Evolutionary conservation across 192 early-diverging fungal species (phyloP).

Genomic region (Coemansia brasiliensis): DNA sequence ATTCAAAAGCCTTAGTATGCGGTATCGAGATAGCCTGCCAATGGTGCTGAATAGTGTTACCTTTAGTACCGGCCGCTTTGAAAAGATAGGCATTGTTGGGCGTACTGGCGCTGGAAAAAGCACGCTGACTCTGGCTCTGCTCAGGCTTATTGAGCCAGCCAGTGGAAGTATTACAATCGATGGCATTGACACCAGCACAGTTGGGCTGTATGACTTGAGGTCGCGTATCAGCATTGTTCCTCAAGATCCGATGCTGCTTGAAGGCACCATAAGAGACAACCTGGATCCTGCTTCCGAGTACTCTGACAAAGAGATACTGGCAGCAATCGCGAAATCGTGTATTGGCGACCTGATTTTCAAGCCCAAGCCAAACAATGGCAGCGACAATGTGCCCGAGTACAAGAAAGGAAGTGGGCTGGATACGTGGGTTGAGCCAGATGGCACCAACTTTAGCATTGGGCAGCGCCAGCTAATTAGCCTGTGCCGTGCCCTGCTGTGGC

Average conservation of each 20-base stretch:
- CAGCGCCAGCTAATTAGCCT: constrained; percentile 61
- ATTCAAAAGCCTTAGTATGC: constrained; percentile 46
- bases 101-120: no score
- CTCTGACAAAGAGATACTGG: constrained; percentile 65
- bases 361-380: not conserved
- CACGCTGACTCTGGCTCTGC: constrained; percentile 57
- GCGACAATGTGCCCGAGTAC: not conserved
- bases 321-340: constrained; percentile 51
- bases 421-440: constrained; percentile 13
- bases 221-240: constrained; percentile 60
- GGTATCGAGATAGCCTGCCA: constrained; percentile 22
- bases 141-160: constrained; percentile 59
- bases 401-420: not conserved
- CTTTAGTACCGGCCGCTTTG: constrained; percentile 45
- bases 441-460: constrained; percentile 39
- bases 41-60: constrained; percentile 33
- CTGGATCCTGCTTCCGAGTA: constrained; percentile 62
- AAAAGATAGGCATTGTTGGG: constrained; percentile 59
- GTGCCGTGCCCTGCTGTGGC: constrained; percentile 51
- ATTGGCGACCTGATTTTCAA: constrained; percentile 4
- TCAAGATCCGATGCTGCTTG: constrained; percentile 67
- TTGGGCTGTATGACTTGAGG: constrained; percentile 58
- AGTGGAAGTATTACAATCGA: constrained; percentile 56
- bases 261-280: constrained; percentile 67
- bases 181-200: constrained; percentile 56